Evolutionary conservation across 2,329 filamentous ascomycete species (phyloP).

Genomic region (Sarocladium brachiariae): DNA sequence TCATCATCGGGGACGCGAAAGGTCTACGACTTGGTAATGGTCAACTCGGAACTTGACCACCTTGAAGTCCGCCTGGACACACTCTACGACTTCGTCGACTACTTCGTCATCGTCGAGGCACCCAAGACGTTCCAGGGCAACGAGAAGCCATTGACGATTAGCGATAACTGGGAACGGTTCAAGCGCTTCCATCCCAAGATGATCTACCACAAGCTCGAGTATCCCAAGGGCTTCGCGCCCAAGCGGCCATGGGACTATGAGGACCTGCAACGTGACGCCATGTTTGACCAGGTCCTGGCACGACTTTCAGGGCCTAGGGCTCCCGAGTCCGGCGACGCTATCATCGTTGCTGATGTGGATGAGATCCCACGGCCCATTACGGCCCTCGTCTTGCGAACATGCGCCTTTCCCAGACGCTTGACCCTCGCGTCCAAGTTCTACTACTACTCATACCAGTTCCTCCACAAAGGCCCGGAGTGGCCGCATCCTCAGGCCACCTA

Average conservation of each 20-base stretch:
- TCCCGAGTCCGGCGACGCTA: constrained; percentile 43
- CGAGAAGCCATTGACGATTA: constrained; percentile 31
- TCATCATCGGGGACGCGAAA: constrained; percentile 11
- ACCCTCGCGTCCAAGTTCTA: constrained; percentile 47
- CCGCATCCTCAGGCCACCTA: constrained; percentile 53
- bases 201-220: constrained; percentile 49
- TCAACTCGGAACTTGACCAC: constrained; percentile 59
- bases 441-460: constrained; percentile 52
- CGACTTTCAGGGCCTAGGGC: constrained; percentile 32
- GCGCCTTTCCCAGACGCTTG: constrained; percentile 44
- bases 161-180: constrained; percentile 43
- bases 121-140: constrained; percentile 35
- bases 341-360: constrained; percentile 54
- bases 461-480: constrained; percentile 37
- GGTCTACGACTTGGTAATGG: constrained; percentile 47
- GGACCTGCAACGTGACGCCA: constrained; percentile 46
- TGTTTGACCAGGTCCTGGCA: constrained; percentile 51
- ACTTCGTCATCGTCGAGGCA: constrained; percentile 58
- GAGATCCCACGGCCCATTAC: constrained; percentile 50
- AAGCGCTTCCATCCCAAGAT: constrained; percentile 50
- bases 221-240: constrained; percentile 33
- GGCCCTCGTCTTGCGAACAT: constrained; percentile 40
- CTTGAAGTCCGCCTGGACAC: constrained; percentile 57
- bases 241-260: constrained; percentile 42
- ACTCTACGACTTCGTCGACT: constrained; percentile 52